Evolutionary conservation across 208 protist species (phyloP), one percentile per base, ranked within the genome.

Genomic region (Leptomonas pyrrhocoris): DNA sequence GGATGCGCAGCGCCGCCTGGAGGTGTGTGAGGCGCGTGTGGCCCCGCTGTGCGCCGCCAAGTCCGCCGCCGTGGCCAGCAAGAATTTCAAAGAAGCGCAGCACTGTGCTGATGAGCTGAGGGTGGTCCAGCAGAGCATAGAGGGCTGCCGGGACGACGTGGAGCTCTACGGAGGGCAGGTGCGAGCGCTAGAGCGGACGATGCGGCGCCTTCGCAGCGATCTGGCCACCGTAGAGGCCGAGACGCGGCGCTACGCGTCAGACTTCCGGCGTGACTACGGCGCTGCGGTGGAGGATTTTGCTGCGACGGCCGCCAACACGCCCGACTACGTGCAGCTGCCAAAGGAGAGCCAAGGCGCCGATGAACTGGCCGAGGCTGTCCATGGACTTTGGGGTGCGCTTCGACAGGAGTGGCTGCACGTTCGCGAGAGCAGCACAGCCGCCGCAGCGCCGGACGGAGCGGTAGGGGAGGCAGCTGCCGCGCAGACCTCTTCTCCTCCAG

Each of bases 1-100:
- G 3, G 61, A 75, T n/a, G 70, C 60, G 4, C 54, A 64, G 36
- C 59, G 53, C 2, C 57, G 59, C 21, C 40, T 74, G 2, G 67
- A 65, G 28, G 28, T 18, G 27, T 68, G 49, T 36, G n/a, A 60
- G 11, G 48, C 42, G 28, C 40, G 79, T 15, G 31, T 88, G 21
- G 65, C 73, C 2, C 68, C 74, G n/a, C 51, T 89, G 27, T 70
- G 30, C 15, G 73, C 75, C 9, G 75, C 74, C 12, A 88, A 92
- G 75, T 38, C 78, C 25, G 55, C 74, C 12, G 74, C 83, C 2
- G 83, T 79, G 36, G 55, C 63, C 13, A 74, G 48, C 25, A 79
- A 76, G 51, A 70, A 70, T 15, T 87, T 92, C 58, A 84, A 81
- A 28, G 81, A 73, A 12, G 86, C 83, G 3, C 79, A 89, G 56